Conservation (phyloP, 2,329 filamentous ascomycete genomes). For the Colletotrichum truncatum region DNA sequence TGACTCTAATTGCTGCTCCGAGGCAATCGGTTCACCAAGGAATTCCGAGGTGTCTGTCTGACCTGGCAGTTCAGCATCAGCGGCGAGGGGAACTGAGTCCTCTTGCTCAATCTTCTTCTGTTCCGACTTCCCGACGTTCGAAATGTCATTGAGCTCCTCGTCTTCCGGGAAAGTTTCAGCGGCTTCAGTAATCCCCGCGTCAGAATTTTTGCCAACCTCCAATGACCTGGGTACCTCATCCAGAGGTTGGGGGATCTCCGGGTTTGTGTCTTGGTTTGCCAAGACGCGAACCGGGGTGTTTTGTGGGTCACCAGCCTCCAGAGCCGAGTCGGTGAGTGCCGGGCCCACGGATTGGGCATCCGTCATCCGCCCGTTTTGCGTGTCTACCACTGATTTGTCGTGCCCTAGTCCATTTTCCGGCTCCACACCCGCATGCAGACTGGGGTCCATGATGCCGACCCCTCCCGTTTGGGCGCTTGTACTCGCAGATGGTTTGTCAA, state of each 20-base stretch:
- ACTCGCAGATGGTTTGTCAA: constrained; percentile 18
- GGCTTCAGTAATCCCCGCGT: constrained; percentile 25
- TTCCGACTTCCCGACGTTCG: constrained; percentile 40
- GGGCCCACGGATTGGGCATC: constrained; percentile 31
- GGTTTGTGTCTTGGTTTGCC: constrained; percentile 31
- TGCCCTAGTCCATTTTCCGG: background rate
- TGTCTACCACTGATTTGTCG: constrained; percentile 31
- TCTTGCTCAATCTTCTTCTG: constrained; percentile 40
- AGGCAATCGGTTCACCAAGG: constrained; percentile 14
- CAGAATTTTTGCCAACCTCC: constrained; percentile 26
- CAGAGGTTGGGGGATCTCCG: constrained; percentile 30
- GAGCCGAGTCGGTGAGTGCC: constrained; percentile 32
- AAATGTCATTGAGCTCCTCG: constrained; percentile 37
- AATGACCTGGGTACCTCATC: constrained; percentile 11
- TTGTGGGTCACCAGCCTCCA: constrained; percentile 29
- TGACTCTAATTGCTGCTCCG: constrained; percentile 23
- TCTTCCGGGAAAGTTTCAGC: constrained; percentile 30
- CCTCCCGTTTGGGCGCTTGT: constrained; percentile 13
- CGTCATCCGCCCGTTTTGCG: constrained; percentile 28
- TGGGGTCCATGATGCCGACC: constrained; percentile 12
- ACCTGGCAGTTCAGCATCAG: constrained; percentile 17
- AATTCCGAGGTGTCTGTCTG: constrained; percentile 15
- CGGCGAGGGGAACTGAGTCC: background rate
- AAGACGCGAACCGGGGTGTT: constrained; percentile 24
- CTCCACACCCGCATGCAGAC: constrained; percentile 29